Conservation (phyloP, 768 basidiomycete species). For the Boletus subcaerulescens region DNA sequence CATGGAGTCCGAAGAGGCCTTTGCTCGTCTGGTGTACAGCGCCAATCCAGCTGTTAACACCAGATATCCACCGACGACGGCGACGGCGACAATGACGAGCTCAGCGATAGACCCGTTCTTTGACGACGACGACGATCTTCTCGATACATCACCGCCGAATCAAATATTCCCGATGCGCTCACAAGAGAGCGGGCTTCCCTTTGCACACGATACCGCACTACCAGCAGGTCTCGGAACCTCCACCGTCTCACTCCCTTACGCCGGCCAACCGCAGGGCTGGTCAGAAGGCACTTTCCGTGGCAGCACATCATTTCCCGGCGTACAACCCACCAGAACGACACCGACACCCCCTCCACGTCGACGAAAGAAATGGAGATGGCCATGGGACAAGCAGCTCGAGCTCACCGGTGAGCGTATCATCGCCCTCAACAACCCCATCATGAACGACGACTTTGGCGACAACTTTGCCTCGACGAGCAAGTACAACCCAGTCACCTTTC, state of each 20-base stretch:
- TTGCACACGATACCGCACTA: constrained; percentile 56
- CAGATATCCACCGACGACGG: constrained; percentile 59
- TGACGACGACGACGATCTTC: constrained; percentile 62
- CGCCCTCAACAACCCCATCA: constrained; percentile 70
- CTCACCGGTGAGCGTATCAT: constrained; percentile 74
- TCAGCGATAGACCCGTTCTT: constrained; percentile 73
- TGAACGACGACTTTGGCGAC: constrained; percentile 64
- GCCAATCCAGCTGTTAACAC: constrained; percentile 25
- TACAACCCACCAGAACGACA: constrained; percentile 15
- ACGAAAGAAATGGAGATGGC: constrained; percentile 66
- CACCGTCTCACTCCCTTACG: not conserved
- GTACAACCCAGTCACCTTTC: constrained; percentile 83
- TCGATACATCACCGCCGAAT: not conserved
- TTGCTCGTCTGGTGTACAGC: constrained; percentile 25
- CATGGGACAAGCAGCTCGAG: constrained; percentile 72
- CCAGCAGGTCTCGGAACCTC: constrained; percentile 39
- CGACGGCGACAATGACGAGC: constrained; percentile 48
- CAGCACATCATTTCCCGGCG: constrained; percentile 39
- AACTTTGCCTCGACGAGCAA: constrained; percentile 95
- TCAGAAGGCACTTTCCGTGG: constrained; percentile 56
- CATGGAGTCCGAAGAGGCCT: constrained; percentile 26
- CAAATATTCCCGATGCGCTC: constrained; percentile 36
- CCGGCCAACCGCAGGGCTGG: constrained; percentile 65
- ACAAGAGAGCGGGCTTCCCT: constrained; percentile 51
- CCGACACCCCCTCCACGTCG: constrained; percentile 8